Base-by-base conservation (phyloP, 139 green algal species). In the Gonium pectorale region DNA sequence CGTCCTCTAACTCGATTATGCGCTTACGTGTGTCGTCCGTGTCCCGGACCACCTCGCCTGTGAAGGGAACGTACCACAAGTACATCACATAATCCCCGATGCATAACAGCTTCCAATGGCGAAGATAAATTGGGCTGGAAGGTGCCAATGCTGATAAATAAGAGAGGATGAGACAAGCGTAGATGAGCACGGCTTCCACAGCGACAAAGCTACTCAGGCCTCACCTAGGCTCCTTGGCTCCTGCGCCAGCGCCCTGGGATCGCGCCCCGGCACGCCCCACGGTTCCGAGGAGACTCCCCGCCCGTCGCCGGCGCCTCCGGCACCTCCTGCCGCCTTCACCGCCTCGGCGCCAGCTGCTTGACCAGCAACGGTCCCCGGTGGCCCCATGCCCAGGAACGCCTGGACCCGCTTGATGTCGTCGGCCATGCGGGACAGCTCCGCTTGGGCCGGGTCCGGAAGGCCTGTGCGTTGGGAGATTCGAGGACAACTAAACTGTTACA, bases 341-440 rank as follows among this genome's bases (percentile, higher is more conserved):
- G 9, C 68, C 26, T 77, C 68, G 17, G 43, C 3, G 8, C 27
- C 68, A 5, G 26, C 68, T 22, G 68, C 43, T 8, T 15, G 43
- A 9, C 27, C 67, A 9, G 68, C 43, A 3, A 2, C 70, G 4
- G 4, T 31, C 24, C 22, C 54, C 3, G 74, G 29, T 8, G 56
- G 74, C 29, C 19, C 33, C 75, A 83, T 72, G 60, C 27, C 41
- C 31, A 83, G 64, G 59, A 83, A 80, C 35, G 72, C 60, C 43
- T 83, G 41, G n/a, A 83, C 35, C 29, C 60, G 75, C 75, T 63
- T 72, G 17, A 83, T 22, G 27, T 83, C 75, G 19, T 83, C 60
- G 21, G 60, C 41, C 41, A 83, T 33, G n/a, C 60, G 60, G 17
- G n/a, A 6, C 60, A 83, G 60, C 75, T 83, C 75, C 8, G 43